phyloP scores from a whole-genome alignment of 768 basidiomycete species.

The Kwoniella heveanensis region DNA sequence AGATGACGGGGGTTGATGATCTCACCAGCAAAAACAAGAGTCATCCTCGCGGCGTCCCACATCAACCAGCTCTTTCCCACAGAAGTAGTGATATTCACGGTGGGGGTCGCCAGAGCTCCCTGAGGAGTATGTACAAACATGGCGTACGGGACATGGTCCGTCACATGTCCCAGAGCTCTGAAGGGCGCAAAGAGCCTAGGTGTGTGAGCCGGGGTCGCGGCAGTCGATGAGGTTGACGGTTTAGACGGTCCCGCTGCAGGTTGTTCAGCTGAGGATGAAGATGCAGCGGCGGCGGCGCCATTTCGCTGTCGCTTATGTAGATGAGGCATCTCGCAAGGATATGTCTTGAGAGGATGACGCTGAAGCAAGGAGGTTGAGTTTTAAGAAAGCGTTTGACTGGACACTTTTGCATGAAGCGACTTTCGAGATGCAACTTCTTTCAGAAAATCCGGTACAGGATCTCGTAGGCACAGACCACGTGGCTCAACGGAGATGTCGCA shows the following conservation, averaged over 20 bases:
- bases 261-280: conserved; percentile 7
- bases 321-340: conserved; percentile 9
- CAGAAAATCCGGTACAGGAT: not conserved
- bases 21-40: conserved; percentile 88
- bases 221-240: conserved; percentile 3
- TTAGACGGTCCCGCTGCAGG: conserved; percentile 28
- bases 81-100: conserved; percentile 80
- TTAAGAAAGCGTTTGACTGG: not conserved
- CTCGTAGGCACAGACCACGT: not conserved
- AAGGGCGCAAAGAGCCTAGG: conserved; percentile 80
- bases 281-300: not conserved
- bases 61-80: conserved; percentile 88
- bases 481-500: not conserved
- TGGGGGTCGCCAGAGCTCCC: conserved; percentile 79
- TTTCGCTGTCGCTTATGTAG: conserved; percentile 18
- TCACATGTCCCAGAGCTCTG: conserved; percentile 89
- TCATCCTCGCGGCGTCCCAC: conserved; percentile 95
- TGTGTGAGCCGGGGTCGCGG: conserved; percentile 1
- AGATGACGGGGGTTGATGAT: conserved; percentile 24
- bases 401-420: not conserved
- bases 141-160: conserved; percentile 85
- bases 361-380: not conserved
- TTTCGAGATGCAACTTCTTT: not conserved
- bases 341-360: not conserved
- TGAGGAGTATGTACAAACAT: conserved; percentile 82